Evolutionary conservation across 2,329 filamentous ascomycete genomes (phyloP).

Genomic region (Colletotrichum sublineola): DNA sequence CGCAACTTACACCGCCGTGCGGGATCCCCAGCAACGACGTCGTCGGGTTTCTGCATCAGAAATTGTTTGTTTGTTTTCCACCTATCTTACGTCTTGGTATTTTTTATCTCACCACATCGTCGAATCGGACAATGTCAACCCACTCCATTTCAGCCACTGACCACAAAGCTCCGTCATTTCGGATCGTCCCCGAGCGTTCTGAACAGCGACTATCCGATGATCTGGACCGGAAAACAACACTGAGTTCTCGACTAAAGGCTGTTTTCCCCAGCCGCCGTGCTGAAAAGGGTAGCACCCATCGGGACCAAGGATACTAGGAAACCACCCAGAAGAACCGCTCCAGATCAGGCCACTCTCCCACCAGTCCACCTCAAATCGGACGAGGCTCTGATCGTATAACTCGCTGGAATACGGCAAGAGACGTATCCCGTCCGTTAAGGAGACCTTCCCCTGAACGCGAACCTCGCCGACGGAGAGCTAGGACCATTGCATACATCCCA

Average conservation of each 20-base stretch:
- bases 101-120: background rate
- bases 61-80: conserved; percentile 33
- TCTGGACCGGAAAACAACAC: conserved; percentile 45
- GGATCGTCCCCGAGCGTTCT: background rate
- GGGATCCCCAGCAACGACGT: conserved; percentile 15
- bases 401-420: conserved; percentile 54
- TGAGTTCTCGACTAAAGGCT: conserved; percentile 58
- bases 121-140: conserved; percentile 20
- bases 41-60: background rate
- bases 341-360: conserved; percentile 15
- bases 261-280: conserved; percentile 63
- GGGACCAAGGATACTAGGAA: conserved; percentile 51
- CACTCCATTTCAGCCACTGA: conserved; percentile 15
- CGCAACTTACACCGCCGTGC: background rate
- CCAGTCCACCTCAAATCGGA: conserved; percentile 10
- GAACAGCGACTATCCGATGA: conserved; percentile 5
- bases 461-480: conserved; percentile 8
- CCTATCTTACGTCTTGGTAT: conserved; percentile 4
- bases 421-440: conserved; percentile 40
- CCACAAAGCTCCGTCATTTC: conserved; percentile 26
- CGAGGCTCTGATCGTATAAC: conserved; percentile 49
- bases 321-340: conserved; percentile 40
- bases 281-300: conserved; percentile 64
- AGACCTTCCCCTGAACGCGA: conserved; percentile 5
- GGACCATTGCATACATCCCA: background rate